Evolutionary conservation across 2,329 filamentous ascomycete species (phyloP), one percentile per base, ranked within the genome.

Genomic region (Ampelomyces quisqualis): DNA sequence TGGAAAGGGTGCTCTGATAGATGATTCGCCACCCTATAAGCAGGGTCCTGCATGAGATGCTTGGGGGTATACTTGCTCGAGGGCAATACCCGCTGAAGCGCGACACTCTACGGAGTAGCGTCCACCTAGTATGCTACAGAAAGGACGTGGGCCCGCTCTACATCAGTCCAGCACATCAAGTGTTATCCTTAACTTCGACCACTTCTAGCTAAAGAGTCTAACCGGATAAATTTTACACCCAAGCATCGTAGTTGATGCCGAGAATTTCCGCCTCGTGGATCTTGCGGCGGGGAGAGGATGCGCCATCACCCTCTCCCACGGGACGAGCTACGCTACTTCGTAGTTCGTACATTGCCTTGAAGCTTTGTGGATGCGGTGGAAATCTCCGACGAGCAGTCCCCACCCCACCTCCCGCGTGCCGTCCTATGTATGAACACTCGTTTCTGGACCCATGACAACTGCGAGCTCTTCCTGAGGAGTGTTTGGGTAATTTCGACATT

Each of bases 181-280:
- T 13, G 5, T n/a, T 17, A 49, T 41, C 11, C 24, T 51, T 4
- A 51, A 51, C 36, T 41, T 51, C 35, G 42, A 51, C 19, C 48
- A 51, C 19, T 49, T 42, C 35, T 42, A 27, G 38, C 40, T 48
- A 32, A 38, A 35, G 19, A 21, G 30, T 7, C 14, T 47, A 2
- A 26, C 34, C 2, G 42, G 42, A 11, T 44, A 49, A 34, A 28
- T 51, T 4, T 15, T 46, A 13, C 48, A 51, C 23, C 48, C 48
- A 1, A 35, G 40, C 6, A 46, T 51, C 21, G 17, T 27, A 10
- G 33, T 29, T 7, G 31, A 27, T 14, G 10, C 21, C 18, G 7
- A 37, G 3, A 21, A 34, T 3, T 22, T 51, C 20, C 40, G 38
- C 6, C 29, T 51, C n/a, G 35, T 34, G 11, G 47, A 51, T 38